Base-by-base conservation (phyloP, 768 basidiomycete species). In the Suillus subalutaceus region DNA sequence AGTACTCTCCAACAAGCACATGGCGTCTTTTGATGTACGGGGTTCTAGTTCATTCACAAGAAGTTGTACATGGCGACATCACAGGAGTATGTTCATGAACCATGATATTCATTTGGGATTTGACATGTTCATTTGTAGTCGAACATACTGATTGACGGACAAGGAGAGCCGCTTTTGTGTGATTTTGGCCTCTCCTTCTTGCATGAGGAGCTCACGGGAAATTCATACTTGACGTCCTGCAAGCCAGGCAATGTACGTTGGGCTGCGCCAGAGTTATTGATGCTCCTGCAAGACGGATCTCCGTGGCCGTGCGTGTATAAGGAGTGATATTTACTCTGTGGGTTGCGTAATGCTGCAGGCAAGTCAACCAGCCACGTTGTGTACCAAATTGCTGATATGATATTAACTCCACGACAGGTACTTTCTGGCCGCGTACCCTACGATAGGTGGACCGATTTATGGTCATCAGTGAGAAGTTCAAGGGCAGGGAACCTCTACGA, bases 111-210 rank as follows among this genome's bases (percentile, higher is more conserved):
- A 32, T 37, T 20, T 16, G 3, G n/a, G 4, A 6, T 26, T 37
- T 60, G 15, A 37, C 7, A 26, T n/a, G 50, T n/a, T 44, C 13
- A 26, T 53, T 6, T 32, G 8, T 20, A 68, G 67, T 68, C 67
- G 46, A 68, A 63, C 57, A 52, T 68, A 43, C 52, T 68, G 7
- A 67, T 68, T 38, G 6, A 67, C 10, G 20, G 2, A 23, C 30
- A n/a, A 10, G 67, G 62, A 30, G 55, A 66, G 46, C 61, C 61
- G 1, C 40, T 62, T 9, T 53, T 68, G 9, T 40, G 79, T 55
- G 83, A 84, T 63, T 84, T 83, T 64, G 83, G 83, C 1, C 70
- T 84, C 6, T 83, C 81, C 20, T 79, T 69, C 35, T 76, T 83
- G 63, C 72, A 78, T n/a, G 71, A 72, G 20, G 79, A 81, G 65